These are phyloP conservation scores for Tympanopsis confertula DNA, from an alignment of 2,329 filamentous ascomycete species.

Conservation along the genomic window DNA sequence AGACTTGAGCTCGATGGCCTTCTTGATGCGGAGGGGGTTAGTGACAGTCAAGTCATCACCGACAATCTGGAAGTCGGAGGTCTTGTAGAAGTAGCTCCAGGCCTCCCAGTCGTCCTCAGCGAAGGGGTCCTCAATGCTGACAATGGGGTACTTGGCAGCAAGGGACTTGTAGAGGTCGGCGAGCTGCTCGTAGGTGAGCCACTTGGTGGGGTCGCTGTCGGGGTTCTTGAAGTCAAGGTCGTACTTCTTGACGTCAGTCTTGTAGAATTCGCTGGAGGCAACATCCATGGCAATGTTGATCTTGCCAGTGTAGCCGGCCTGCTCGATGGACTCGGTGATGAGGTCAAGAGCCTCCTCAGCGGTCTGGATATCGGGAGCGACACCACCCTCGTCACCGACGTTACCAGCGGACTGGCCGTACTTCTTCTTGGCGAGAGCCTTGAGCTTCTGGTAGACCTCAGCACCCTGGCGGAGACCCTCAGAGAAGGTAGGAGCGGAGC, in stretches of 20 bases:
- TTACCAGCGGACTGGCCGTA: conserved; percentile 98
- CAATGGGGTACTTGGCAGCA: conserved; percentile 91
- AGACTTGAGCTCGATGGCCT: conserved; percentile 97
- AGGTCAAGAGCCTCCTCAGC: conserved; percentile 93
- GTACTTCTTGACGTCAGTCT: conserved; percentile 95
- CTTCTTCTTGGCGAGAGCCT: conserved; percentile 95
- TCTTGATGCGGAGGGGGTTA: conserved; percentile 98
- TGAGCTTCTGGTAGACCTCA: conserved; percentile 97
- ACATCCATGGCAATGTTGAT: conserved; percentile 99
- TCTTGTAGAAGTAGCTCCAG: conserved; percentile 99
- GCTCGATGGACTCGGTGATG: conserved; percentile 86
- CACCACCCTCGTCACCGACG: conserved; percentile 98
- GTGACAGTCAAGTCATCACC: conserved; percentile 98
- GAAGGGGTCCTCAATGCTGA: conserved; percentile 98
- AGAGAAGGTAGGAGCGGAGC: conserved; percentile 76
- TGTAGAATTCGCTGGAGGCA: conserved; percentile 99
- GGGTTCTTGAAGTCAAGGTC: conserved; percentile 99
- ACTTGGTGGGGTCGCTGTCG: conserved; percentile 87
- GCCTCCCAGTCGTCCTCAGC: conserved; percentile 99
- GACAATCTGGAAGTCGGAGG: conserved; percentile 94
- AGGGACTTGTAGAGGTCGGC: conserved; percentile 83
- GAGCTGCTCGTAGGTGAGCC: conserved; percentile 97
- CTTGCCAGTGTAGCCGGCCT: conserved; percentile 89
- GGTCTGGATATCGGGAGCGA: conserved; percentile 96
- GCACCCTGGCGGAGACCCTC: conserved; percentile 93